phyloP scores from a whole-genome alignment of 2,329 filamentous ascomycete genomes.

The Chaetomium sp. region DNA sequence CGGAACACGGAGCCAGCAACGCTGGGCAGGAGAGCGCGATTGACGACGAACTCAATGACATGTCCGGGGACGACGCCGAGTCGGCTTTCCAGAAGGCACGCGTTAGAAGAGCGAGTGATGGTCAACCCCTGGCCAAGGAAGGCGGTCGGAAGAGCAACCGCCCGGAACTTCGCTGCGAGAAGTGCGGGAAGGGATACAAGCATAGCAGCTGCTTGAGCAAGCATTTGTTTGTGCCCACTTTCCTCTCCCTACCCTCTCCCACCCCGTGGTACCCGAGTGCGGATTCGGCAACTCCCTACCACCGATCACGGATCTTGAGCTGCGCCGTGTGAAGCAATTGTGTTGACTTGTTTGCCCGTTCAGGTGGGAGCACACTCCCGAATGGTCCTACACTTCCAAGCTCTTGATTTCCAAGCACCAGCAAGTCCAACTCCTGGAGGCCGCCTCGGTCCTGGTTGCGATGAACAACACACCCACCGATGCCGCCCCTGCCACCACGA shows the following conservation, averaged over 20 bases:
- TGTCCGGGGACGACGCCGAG: slow-evolving; percentile 49
- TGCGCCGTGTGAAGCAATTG: slow-evolving; percentile 15
- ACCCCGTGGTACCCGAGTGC: slow-evolving; percentile 32
- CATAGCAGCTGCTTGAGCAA: slow-evolving; percentile 99
- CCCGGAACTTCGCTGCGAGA: slow-evolving; percentile 88
- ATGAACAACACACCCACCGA: slow-evolving; percentile 60
- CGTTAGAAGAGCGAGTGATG: slow-evolving; percentile 69
- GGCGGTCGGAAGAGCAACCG: slow-evolving; percentile 67
- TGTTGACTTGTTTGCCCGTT: slow-evolving; percentile 38
- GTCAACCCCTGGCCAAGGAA: slow-evolving; percentile 72
- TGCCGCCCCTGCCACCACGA: slow-evolving; percentile 42
- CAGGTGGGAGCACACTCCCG: slow-evolving; percentile 99
- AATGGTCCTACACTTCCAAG: slow-evolving; percentile 96
- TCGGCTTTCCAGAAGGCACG: slow-evolving; percentile 44
- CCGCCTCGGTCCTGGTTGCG: slow-evolving; percentile 87
- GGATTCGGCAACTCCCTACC: slow-evolving; percentile 15
- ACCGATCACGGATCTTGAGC: slow-evolving; percentile 12
- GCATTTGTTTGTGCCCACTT: slow-evolving; percentile 86
- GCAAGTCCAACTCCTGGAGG: slow-evolving; percentile 94
- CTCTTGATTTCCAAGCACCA: slow-evolving; percentile 98
- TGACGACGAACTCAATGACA: slow-evolving; percentile 59
- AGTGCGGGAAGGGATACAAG: slow-evolving; percentile 99
- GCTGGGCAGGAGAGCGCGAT: slow-evolving; percentile 54
- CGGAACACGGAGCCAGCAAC: slow-evolving; percentile 41
- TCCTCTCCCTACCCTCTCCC: slow-evolving; percentile 38